A percentile compares a stretch with the other conserved stretches of the same genome.
Evolutionary conservation across 768 basidiomycete genomes (phyloP).

Genomic region (Crucibulum laeve): DNA sequence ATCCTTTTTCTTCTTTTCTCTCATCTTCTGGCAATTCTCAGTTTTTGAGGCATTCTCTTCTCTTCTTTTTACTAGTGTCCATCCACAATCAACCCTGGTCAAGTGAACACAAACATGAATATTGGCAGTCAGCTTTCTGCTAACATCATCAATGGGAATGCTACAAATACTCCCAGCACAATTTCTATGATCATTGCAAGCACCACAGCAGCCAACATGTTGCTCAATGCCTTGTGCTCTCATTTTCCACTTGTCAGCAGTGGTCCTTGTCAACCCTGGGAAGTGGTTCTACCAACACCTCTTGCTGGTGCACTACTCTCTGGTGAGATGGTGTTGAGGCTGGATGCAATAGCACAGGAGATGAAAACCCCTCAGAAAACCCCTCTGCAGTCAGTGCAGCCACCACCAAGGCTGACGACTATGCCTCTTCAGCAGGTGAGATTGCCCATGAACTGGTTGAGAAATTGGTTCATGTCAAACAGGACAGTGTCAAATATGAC

Average conservation of each 20-base stretch:
- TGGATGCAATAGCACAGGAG: background rate
- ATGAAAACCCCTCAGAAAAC: constrained; percentile 1
- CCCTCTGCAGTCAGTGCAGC: constrained; percentile 5
- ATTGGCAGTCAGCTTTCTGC: too few species aligned
- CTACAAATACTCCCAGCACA: too few species aligned
- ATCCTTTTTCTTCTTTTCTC: background rate
- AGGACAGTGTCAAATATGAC: constrained; percentile 14
- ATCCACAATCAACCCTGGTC: constrained; percentile 6
- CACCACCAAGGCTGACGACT: constrained; percentile 3
- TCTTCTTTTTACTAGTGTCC: constrained; percentile 4
- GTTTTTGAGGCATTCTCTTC: constrained; percentile 1
- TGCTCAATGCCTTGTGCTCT: background rate
- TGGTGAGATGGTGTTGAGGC: background rate
- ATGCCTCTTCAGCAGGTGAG: constrained; percentile 5
- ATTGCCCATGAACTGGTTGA: constrained; percentile 18
- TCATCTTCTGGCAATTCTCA: background rate
- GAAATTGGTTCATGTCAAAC: constrained; percentile 16
- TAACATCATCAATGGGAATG: too few species aligned
- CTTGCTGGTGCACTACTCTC: constrained; percentile 12
- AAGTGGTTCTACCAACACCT: constrained; percentile 19
- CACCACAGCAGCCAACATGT: too few species aligned
- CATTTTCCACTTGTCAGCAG: constrained; percentile 2
- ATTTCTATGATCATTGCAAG: too few species aligned
- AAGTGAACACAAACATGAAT: too few species aligned
- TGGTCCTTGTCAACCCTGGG: constrained; percentile 24